Evolutionary conservation across 108 stramenopile genomes (phyloP), one percentile per base, ranked within the genome.

Genomic region (Cylindrotheca fusiformis): DNA sequence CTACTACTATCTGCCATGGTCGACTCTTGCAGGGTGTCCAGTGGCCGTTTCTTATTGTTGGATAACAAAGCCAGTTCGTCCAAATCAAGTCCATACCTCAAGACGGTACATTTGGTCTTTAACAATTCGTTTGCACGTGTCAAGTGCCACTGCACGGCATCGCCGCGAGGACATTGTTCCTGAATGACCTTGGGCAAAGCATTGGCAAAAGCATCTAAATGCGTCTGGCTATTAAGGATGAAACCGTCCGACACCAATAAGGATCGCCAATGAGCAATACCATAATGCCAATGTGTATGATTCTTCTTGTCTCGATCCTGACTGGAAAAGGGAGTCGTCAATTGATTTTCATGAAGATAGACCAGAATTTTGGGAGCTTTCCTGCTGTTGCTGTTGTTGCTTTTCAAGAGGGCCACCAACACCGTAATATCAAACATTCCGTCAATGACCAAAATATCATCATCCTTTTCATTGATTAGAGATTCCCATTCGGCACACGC

Each of bases 311-410:
- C 67, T 24, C 67, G 45, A 32, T 68, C 67, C 59, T 68, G 55
- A 0, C 24, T 24, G n/a, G 57, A 32, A 51, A 57, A 68, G 1
- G 67, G 67, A 28, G 67, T 68, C 0, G 67, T 68, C 19, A 68
- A 19, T 58, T 68, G 67, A 32, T 68, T 68, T 32, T 68, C 67
- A 28, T 68, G 67, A 32, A 58, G 59, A 22, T 50, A 68, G n/a
- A 59, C 29, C 26, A 51, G 32, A 22, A 68, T 32, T 56, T 51
- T 59, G 32, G 63, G 63, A 41, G 36, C 36, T 6, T 41, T 41
- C 14, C 10, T 6, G 36, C 14, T 14, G 36, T 41, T 41, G 6
- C 10, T 41, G 14, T 14, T 14, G 14, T 44, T 50, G 31, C 33
- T 44, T 27, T 57, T 58, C 18, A 68, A 19, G n/a, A 64, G 6